These are phyloP conservation scores for Paradendryphiella salina DNA, from an alignment of 2,329 filamentous ascomycete genomes.

Conservation along the genomic window DNA sequence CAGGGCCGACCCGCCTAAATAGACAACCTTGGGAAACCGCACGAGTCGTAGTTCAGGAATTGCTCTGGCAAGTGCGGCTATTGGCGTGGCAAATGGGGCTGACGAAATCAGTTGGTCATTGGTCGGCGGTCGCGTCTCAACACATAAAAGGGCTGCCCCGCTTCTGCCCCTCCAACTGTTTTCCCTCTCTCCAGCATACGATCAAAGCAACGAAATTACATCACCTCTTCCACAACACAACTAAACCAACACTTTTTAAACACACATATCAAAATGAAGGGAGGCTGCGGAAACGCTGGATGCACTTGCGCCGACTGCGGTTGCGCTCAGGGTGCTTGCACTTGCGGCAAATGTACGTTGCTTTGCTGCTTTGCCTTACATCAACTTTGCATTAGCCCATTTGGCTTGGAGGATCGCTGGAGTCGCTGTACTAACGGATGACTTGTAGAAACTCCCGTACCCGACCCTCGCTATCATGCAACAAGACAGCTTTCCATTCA, in stretches of 20 bases:
- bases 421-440: neutral
- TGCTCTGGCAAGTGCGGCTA: constrained; percentile 23
- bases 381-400: neutral
- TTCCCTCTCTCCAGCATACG: constrained; percentile 11
- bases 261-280: constrained; percentile 35
- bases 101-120: constrained; percentile 20
- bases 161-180: constrained; percentile 16
- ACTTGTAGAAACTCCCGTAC: neutral
- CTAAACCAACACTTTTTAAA: constrained; percentile 8
- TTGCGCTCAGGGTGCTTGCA: constrained; percentile 40
- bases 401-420: neutral
- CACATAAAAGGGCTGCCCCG: constrained; percentile 24
- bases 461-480: constrained; percentile 1
- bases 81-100: constrained; percentile 16
- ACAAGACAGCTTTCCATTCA: neutral
- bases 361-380: neutral
- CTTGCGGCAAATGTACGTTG: constrained; percentile 30
- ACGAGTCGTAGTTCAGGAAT: neutral
- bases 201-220: constrained; percentile 12
- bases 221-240: constrained; percentile 6
- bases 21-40: neutral
- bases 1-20: constrained; percentile 13
- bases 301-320: constrained; percentile 44
- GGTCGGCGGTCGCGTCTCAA: constrained; percentile 2
- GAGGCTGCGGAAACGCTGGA: constrained; percentile 40